Evolutionary conservation across 345 rosid genomes (phyloP).

Genomic region (Angophora floribunda): DNA sequence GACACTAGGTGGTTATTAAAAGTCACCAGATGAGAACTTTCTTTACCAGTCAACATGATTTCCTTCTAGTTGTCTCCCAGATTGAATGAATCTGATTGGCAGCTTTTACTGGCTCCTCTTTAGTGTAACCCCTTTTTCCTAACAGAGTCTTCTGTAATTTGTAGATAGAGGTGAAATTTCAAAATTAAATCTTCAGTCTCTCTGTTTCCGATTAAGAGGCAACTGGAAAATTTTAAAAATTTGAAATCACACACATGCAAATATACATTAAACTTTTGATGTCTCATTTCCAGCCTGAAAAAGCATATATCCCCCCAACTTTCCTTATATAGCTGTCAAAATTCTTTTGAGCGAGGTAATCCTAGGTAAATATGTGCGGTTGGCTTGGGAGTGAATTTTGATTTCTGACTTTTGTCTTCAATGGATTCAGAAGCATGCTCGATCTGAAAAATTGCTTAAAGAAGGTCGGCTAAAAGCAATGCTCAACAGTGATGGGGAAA

Average conservation of each 20-base stretch:
- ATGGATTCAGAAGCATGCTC: slow-evolving; percentile 42
- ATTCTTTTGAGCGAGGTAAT: background rate
- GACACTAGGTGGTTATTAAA: background rate
- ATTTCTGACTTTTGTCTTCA: background rate
- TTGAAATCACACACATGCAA: background rate
- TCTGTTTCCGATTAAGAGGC: background rate
- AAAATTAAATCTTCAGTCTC: background rate
- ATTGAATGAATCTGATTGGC: background rate
- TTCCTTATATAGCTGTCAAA: background rate
- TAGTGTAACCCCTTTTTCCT: background rate
- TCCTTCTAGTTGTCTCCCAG: background rate
- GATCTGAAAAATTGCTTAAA: slow-evolving; percentile 57
- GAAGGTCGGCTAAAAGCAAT: slow-evolving; percentile 53
- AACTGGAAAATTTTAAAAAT: background rate
- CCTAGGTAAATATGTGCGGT: background rate
- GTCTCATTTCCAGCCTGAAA: background rate
- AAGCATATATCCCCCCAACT: background rate
- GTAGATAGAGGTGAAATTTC: background rate
- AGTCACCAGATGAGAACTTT: background rate
- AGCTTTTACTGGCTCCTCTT: background rate
- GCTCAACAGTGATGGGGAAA: slow-evolving; percentile 57
- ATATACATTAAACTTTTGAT: background rate
- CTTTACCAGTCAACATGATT: background rate
- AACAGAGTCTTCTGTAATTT: background rate
- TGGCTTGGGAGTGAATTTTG: background rate